These are phyloP conservation scores for Hanseniaspora taiwanica DNA, from an alignment of 805 yeast genomes.

Conservation along the genomic window DNA sequence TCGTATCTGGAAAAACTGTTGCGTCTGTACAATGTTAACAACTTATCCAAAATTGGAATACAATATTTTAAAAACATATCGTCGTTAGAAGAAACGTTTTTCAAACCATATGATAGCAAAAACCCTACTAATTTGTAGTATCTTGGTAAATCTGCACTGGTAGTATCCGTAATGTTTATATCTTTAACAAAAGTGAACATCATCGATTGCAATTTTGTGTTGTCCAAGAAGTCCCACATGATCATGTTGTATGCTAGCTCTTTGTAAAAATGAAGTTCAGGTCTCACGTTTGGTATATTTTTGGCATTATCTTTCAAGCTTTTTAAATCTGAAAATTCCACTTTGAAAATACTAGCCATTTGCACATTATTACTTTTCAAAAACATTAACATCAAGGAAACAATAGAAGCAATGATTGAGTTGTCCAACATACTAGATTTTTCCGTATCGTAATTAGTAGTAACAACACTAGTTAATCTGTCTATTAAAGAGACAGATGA, in stretches of 20 bases:
- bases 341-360: conserved; percentile 44
- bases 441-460: background rate
- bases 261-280: conserved; percentile 59
- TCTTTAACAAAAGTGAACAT: conserved; percentile 9
- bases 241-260: conserved; percentile 52
- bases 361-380: conserved; percentile 47
- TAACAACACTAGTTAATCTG: background rate
- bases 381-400: conserved; percentile 65
- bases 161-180: conserved; percentile 19
- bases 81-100: conserved; percentile 60
- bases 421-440: conserved; percentile 34
- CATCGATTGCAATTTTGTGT: conserved; percentile 23
- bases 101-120: conserved; percentile 60
- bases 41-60: conserved; percentile 16
- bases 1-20: conserved; percentile 39
- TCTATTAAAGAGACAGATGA: no score
- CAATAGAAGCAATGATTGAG: conserved; percentile 57
- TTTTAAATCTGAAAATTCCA: conserved; percentile 44
- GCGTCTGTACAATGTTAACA: conserved; percentile 20
- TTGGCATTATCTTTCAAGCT: conserved; percentile 33
- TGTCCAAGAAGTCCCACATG: conserved; percentile 51
- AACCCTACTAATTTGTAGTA: conserved; percentile 63
- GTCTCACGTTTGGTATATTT: conserved; percentile 43
- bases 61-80: conserved; percentile 36
- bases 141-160: conserved; percentile 49